Base-by-base conservation (phyloP, 495 filamentous ascomycete genomes). In the Lepraria neglecta region DNA sequence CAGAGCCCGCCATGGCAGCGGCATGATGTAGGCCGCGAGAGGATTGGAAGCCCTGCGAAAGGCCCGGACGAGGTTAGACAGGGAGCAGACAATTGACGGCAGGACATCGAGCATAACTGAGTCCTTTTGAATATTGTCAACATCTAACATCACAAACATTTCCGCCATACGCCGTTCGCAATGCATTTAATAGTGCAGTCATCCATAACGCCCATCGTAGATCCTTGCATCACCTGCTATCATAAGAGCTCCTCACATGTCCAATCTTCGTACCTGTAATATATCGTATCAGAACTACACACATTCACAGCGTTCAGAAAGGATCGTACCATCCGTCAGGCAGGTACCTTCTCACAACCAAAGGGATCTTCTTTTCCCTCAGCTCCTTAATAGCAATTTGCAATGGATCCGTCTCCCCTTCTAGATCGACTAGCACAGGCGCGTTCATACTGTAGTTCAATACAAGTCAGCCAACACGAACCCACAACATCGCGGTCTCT, bases 371-470 rank as follows among this genome's bases (percentile, higher is more conserved):
- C 83, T 97, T 97, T 81, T 97, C 91, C 65, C 88, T 82, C 69
- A 98, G 78, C 75, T 98, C 94, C 75, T 97, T 97, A 72, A 96
- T 85, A 15, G 94, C 95, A 70, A 98, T 97, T 74, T 96, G 90
- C 55, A 97, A 79, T 35, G 94, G 95, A 77, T 98, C 94, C 58
- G 95, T 97, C 79, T 96, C 92, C 66, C 95, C 95, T 74, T 97
- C 95, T 21, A 97, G 80, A 69, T 97, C 94, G 42, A 97, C 94
- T 30, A 98, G 82, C 24, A 97, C 94, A 9, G 94, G 95, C 45
- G 94, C 95, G 73, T 97, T 97, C 87, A 97, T 95, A 75, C 94
- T 40, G 44, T 24, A 60, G 40, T 50, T 64, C 38, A 70, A 65
- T 62, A 56, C 65, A 31, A 27, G 46, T 62, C 58, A 65, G 56